Evolutionary conservation across 257 asterid species (phyloP).

Genomic region (Anisodus acutangulus): DNA sequence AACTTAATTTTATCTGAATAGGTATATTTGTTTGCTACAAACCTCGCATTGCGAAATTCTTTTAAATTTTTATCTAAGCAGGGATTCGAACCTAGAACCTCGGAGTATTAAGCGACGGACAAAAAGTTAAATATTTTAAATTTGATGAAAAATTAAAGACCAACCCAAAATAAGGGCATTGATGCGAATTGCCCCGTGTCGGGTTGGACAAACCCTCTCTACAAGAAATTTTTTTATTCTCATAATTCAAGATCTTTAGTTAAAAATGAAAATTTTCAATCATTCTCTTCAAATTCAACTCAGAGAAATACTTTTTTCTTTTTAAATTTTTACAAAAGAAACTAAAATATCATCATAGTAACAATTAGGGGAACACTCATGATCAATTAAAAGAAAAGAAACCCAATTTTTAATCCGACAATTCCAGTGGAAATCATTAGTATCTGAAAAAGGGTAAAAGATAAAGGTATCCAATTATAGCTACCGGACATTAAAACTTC

Average conservation of each 20-base stretch:
- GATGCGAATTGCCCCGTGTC: too few relatives aligned
- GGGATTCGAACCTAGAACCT: too few relatives aligned
- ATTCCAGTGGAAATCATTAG: not conserved
- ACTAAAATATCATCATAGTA: not conserved
- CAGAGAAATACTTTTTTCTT: not conserved
- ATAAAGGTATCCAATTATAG: constrained; percentile 28
- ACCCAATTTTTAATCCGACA: not conserved
- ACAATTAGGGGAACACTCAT: constrained; percentile 15
- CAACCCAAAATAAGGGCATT: too few relatives aligned
- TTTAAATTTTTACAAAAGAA: not conserved
- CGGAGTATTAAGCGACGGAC: too few relatives aligned
- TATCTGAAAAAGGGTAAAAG: not conserved
- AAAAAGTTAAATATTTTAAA: too few relatives aligned
- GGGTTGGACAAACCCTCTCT: not conserved
- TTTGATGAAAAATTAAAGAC: too few relatives aligned
- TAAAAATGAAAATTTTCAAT: not conserved
- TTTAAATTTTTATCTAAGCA: too few relatives aligned
- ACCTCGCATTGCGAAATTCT: too few relatives aligned
- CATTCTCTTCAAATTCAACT: not conserved
- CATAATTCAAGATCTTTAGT: not conserved
- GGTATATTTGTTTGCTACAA: too few relatives aligned
- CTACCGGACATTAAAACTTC: constrained; percentile 29
- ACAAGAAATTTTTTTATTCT: not conserved
- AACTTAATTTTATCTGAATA: too few relatives aligned
- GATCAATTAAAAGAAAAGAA: not conserved